phyloP scores from a whole-genome alignment of 768 basidiomycete genomes.

The Podaxis carcinomalis region DNA sequence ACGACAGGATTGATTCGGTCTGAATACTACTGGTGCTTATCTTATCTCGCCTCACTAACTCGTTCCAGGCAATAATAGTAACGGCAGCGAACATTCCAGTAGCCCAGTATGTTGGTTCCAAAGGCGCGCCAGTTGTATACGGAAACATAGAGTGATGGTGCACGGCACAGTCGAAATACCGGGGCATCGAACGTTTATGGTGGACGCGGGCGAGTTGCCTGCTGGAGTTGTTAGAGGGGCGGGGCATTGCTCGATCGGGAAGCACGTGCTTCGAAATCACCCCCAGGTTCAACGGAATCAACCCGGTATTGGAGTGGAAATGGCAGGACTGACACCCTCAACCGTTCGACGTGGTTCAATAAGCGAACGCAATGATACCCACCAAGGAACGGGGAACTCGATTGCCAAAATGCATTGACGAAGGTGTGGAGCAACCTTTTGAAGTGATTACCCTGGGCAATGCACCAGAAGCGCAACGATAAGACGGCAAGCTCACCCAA shows the following conservation, averaged over 20 bases:
- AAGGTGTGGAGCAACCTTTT: background rate
- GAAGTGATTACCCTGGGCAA: background rate
- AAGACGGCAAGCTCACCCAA: background rate
- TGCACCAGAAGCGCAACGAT: background rate
- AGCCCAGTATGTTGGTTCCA: background rate
- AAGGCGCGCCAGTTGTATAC: background rate
- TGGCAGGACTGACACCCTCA: background rate
- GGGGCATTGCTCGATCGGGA: background rate
- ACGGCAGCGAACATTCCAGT: background rate
- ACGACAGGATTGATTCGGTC: background rate
- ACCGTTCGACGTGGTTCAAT: background rate
- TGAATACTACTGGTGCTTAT: slow-evolving; percentile 5
- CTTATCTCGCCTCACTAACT: slow-evolving; percentile 9
- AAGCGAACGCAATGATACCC: background rate
- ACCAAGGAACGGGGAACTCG: background rate
- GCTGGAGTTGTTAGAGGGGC: background rate
- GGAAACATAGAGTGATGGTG: background rate
- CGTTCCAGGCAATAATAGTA: slow-evolving; percentile 5
- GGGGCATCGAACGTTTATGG: slow-evolving; percentile 5
- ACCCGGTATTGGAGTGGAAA: background rate
- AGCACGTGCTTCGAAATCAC: slow-evolving; percentile 8
- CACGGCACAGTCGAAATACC: background rate
- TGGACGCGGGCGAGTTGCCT: background rate
- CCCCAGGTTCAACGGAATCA: background rate
- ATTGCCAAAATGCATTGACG: background rate